Evolutionary conservation across 768 basidiomycete species (phyloP).

Genomic region (Boletus patriciae): DNA sequence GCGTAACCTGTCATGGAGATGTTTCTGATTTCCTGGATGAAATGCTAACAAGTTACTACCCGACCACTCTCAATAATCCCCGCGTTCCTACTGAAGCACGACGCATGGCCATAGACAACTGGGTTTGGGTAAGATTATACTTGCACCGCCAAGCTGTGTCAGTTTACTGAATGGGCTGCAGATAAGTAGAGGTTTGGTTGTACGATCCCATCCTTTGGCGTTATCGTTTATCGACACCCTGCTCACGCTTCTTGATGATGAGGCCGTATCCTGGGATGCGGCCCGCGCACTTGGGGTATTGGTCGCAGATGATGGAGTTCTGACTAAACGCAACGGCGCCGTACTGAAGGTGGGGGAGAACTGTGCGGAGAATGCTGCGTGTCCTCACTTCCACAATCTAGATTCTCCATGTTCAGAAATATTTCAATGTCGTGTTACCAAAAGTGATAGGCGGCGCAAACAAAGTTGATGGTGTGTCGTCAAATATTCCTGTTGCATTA

Average conservation of each 20-base stretch:
- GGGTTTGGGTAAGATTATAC: slow-evolving; percentile 63
- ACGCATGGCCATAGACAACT: slow-evolving; percentile 52
- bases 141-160: background rate
- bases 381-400: slow-evolving; percentile 31
- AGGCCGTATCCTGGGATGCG: slow-evolving; percentile 63
- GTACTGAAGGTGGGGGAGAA: slow-evolving; percentile 62
- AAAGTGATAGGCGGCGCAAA: slow-evolving; percentile 69
- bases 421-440: slow-evolving; percentile 70
- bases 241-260: slow-evolving; percentile 70
- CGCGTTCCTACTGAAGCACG: slow-evolving; percentile 40
- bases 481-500: background rate
- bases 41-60: slow-evolving; percentile 51
- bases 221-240: slow-evolving; percentile 59
- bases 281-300: slow-evolving; percentile 75
- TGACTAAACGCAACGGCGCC: slow-evolving; percentile 79
- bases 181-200: slow-evolving; percentile 78
- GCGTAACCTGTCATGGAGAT: slow-evolving; percentile 35
- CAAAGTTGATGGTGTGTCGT: slow-evolving; percentile 48
- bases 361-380: background rate
- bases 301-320: slow-evolving; percentile 54
- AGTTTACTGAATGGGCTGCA: slow-evolving; percentile 30
- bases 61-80: slow-evolving; percentile 41
- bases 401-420: slow-evolving; percentile 75
- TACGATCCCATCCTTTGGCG: slow-evolving; percentile 66
- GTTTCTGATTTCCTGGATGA: slow-evolving; percentile 44